These are phyloP conservation scores for Exophiala oligosperma DNA, from an alignment of 2,329 filamentous ascomycete genomes.

Conservation along the genomic window DNA sequence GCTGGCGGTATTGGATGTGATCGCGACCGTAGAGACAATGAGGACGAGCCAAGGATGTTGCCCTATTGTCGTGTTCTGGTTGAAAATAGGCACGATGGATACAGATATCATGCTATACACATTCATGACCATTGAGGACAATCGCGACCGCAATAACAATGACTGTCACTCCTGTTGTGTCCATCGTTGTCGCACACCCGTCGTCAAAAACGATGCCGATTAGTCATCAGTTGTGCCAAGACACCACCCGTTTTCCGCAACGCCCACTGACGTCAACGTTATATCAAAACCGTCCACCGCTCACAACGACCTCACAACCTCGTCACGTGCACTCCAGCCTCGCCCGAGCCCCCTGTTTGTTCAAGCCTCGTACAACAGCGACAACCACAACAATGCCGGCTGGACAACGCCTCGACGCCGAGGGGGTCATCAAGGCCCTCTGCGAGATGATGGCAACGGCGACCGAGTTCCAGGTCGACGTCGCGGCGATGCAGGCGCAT, in stretches of 20 bases:
- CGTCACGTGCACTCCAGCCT: background rate
- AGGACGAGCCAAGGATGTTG: background rate
- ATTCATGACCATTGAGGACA: too few relatives aligned
- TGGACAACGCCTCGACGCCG: background rate
- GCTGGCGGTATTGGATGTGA: background rate
- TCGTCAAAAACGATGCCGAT: background rate
- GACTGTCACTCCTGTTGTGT: background rate
- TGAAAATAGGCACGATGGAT: too few relatives aligned
- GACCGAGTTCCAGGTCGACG: background rate
- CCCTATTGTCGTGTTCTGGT: too few relatives aligned
- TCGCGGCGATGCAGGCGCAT: background rate
- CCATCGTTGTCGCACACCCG: background rate
- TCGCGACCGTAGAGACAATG: background rate
- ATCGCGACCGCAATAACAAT: too few relatives aligned
- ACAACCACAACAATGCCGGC: background rate
- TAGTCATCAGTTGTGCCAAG: background rate
- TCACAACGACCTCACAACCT: background rate
- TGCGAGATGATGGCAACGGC: background rate
- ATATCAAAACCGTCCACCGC: background rate
- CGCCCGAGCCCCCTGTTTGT: background rate
- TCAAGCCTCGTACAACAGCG: background rate
- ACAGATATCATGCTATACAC: too few relatives aligned
- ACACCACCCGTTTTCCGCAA: background rate
- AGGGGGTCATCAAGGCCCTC: background rate
- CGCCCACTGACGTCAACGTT: background rate